Evolutionary conservation across 108 stramenopile species (phyloP), one percentile per base, ranked within the genome.

Genomic region (Seminavis robusta): DNA sequence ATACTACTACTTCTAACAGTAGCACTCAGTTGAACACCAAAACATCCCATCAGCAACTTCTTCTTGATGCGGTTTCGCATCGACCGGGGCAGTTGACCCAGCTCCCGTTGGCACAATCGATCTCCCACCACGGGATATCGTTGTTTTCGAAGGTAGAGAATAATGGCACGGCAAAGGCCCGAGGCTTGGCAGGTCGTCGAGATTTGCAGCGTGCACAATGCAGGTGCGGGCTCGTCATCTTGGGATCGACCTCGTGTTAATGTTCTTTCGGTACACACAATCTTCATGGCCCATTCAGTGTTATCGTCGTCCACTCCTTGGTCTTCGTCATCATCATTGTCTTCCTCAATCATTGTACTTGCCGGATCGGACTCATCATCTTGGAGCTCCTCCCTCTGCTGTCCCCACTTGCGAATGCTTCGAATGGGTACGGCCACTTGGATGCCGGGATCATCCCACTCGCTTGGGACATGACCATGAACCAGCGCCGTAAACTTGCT

Each of bases 101-200:
- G 66, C 66, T 80, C 49, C 45, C 38, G 21, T 59, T 56, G 67
- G 36, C 73, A 75, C 68, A 81, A 78, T 32, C 64, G 43, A 59
- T 87, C 86, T 38, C 78, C 76, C 10, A 87, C 80, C 1, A 87
- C 74, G 5, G 81, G 76, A 65, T 54, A 68, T 36, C 74, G 77
- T 40, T 51, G 45, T 33, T 73, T 65, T n/a, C 86, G 77, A 11
- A 83, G 52, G 13, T 41, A 59, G 16, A 63, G 67, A 8, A 72
- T 73, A 13, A 83, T 67, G 21, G 49, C 50, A 26, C 67, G 67
- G 1, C 61, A 56, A 6, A n/a, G n/a, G n/a, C n/a, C n/a, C n/a
- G 59, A 56, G 6, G 61, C 61, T 47, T 71, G 61, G 44, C 65
- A 41, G 0, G 47, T 33, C 37, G 53, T 54, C 23, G 47, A 23